Conservation (phyloP, 345 rosid species). For the Mangifera indica region DNA sequence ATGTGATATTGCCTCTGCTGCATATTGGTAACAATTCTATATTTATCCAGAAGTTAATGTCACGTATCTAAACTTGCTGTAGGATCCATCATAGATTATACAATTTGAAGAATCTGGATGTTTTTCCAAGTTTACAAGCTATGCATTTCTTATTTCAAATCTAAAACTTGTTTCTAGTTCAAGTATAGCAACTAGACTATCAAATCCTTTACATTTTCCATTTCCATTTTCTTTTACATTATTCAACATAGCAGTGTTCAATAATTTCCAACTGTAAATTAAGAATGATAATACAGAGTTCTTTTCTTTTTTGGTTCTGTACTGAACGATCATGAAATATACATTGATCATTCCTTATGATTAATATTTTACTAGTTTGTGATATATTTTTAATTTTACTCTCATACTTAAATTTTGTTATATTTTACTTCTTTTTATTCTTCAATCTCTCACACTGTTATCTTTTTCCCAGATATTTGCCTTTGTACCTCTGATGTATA, state of each 20-base stretch:
- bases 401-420: not conserved
- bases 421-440: not conserved
- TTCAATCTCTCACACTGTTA: constrained; percentile 5
- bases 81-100: not conserved
- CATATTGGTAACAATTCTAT: not conserved
- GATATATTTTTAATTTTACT: not conserved
- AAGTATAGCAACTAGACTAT: not conserved
- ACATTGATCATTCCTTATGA: not conserved
- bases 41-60: not conserved
- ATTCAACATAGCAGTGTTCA: not conserved
- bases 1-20: not conserved
- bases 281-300: not conserved
- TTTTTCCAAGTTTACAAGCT: constrained; percentile 10
- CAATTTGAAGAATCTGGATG: not conserved
- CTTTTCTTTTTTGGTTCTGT: not conserved
- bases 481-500: constrained; percentile 92
- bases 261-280: not conserved
- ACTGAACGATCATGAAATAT: not conserved
- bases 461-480: constrained; percentile 67
- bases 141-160: not conserved
- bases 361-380: not conserved
- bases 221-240: not conserved
- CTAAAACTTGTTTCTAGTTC: not conserved
- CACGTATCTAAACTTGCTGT: not conserved
- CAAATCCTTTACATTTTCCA: not conserved